Conservation (phyloP, 179 eudicot genomes). For the Spergularia azorica region DNA sequence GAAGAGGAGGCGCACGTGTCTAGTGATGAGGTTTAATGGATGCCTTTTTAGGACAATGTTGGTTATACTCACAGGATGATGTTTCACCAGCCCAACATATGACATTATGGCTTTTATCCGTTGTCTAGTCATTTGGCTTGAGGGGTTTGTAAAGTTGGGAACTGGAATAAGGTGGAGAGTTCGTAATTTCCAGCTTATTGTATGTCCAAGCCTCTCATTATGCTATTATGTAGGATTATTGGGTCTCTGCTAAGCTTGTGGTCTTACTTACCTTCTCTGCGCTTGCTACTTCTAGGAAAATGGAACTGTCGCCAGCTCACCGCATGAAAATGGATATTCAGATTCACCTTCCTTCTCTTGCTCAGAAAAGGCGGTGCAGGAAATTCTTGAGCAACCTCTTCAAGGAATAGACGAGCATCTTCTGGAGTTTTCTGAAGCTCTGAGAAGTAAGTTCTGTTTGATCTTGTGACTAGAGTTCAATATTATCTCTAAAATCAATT, state of each 20-base stretch:
- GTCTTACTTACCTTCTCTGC: slow-evolving; percentile 3
- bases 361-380: slow-evolving; percentile 79
- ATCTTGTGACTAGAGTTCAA: slow-evolving; percentile 3
- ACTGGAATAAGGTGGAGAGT: too few relatives aligned
- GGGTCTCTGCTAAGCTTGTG: neutral
- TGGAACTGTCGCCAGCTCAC: slow-evolving; percentile 29
- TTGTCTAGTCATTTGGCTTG: too few relatives aligned
- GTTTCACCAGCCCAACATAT: too few relatives aligned
- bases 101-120: too few relatives aligned
- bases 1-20: neutral
- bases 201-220: neutral
- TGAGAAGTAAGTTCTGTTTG: slow-evolving; percentile 66
- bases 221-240: neutral
- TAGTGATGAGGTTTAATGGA: neutral
- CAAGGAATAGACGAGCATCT: slow-evolving; percentile 86
- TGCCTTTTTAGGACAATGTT: neutral
- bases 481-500: neutral
- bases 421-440: slow-evolving; percentile 90
- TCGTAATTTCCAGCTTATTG: too few relatives aligned
- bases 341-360: slow-evolving; percentile 53
- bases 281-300: slow-evolving; percentile 31
- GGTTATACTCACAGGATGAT: neutral
- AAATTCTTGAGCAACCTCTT: slow-evolving; percentile 66
- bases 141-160: too few relatives aligned
- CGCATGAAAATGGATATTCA: slow-evolving; percentile 53